phyloP scores from a whole-genome alignment of 257 asterid species.

The Leptodermis oblonga region DNA sequence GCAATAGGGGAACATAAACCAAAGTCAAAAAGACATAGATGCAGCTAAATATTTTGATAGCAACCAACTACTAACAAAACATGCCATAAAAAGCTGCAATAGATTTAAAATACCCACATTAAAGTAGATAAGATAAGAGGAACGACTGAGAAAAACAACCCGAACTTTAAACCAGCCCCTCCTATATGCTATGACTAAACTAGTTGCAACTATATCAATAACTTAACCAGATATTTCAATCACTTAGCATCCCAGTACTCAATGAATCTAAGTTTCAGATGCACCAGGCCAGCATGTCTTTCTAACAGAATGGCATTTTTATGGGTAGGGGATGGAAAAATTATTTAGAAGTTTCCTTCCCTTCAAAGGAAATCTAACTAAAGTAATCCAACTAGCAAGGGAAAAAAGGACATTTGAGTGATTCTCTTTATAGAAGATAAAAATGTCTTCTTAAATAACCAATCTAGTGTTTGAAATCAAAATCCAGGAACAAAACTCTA shows the following conservation, averaged over 20 bases:
- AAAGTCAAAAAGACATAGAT: background rate
- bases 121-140: background rate
- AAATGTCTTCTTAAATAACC: background rate
- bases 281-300: background rate
- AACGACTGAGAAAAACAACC: background rate
- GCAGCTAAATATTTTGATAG: background rate
- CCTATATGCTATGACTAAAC: background rate
- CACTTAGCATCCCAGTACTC: background rate
- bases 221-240: background rate
- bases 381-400: background rate
- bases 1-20: conserved; percentile 37
- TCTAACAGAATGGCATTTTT: background rate
- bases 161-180: background rate
- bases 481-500: background rate
- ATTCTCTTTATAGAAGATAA: background rate
- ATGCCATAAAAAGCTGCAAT: background rate
- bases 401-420: background rate
- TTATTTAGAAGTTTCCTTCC: background rate
- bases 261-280: background rate
- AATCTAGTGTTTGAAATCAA: conserved; percentile 6
- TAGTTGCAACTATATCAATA: background rate
- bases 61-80: background rate
- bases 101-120: background rate
- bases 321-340: background rate
- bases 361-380: background rate